phyloP scores from a whole-genome alignment of 208 protist genomes.

The Wallacemonas collosoma region DNA sequence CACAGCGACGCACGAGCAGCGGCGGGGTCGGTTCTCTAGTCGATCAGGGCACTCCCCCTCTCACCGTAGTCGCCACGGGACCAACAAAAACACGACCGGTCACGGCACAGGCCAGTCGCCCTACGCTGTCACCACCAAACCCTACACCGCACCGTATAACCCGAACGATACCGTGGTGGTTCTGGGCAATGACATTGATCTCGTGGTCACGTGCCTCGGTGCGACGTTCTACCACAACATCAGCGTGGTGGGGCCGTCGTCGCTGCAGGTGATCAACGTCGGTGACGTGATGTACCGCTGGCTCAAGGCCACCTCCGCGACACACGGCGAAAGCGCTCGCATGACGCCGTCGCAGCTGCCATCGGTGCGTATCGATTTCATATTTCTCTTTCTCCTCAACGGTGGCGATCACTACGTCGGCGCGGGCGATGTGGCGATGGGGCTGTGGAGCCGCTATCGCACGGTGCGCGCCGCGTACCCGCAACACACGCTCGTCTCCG shows the following conservation, averaged over 20 bases:
- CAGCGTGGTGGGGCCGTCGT: slow-evolving; percentile 75
- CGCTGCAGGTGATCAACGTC: slow-evolving; percentile 80
- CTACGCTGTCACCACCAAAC: slow-evolving; percentile 1
- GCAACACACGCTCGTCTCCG: slow-evolving; percentile 52
- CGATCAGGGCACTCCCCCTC: background rate
- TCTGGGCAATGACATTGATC: slow-evolving; percentile 88
- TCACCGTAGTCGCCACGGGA: background rate
- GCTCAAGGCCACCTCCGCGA: slow-evolving; percentile 50
- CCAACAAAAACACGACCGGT: background rate
- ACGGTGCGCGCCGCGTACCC: slow-evolving; percentile 58
- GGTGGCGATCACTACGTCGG: slow-evolving; percentile 87
- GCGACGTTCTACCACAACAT: slow-evolving; percentile 84
- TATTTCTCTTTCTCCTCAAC: slow-evolving; percentile 87
- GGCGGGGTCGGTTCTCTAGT: background rate
- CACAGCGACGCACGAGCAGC: background rate
- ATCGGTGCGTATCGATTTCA: slow-evolving; percentile 82
- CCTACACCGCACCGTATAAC: slow-evolving; percentile 36
- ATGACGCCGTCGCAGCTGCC: slow-evolving; percentile 53
- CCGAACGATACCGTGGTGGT: slow-evolving; percentile 73
- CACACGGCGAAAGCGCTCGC: slow-evolving; percentile 36
- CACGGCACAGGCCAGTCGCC: background rate
- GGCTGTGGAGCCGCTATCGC: slow-evolving; percentile 78
- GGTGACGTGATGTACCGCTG: slow-evolving; percentile 80
- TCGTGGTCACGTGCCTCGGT: slow-evolving; percentile 81
- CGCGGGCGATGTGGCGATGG: slow-evolving; percentile 75